A percentile compares a stretch with the other conserved stretches of the same genome.
Conservation (phyloP, 2,329 filamentous ascomycete species). For the Cercospora beticola region DNA sequence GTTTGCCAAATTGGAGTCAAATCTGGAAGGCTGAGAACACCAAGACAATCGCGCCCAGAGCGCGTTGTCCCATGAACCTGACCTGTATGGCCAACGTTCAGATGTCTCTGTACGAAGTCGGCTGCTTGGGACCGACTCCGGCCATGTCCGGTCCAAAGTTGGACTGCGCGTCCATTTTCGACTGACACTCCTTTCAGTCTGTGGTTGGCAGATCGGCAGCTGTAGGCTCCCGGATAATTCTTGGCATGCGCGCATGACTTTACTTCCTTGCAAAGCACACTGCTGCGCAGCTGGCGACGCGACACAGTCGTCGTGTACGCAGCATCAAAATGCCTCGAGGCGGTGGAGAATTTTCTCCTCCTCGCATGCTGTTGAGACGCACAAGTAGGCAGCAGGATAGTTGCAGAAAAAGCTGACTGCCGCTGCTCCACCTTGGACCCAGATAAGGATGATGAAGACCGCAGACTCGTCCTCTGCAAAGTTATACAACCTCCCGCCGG, state of each 20-base stretch:
- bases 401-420: not conserved
- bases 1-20: not conserved
- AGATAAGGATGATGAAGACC: not conserved
- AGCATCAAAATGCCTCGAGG: not conserved
- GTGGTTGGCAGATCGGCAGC: not conserved
- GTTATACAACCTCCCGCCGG: not conserved
- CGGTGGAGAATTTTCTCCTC: not conserved
- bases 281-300: not conserved
- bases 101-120: not conserved
- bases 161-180: not conserved
- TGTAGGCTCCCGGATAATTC: not conserved
- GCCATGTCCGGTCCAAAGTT: not conserved
- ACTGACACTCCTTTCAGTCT: not conserved
- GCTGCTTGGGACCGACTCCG: not conserved
- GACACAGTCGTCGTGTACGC: not conserved
- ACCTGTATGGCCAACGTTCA: not conserved
- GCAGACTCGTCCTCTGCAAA: not conserved
- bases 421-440: not conserved
- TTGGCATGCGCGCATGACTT: not conserved
- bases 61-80: not conserved
- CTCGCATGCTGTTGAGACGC: not conserved
- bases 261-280: not conserved
- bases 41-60: not conserved
- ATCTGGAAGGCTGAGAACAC: not conserved
- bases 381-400: not conserved